Evolutionary conservation across 345 rosid species (phyloP).

Genomic region (Xanthoceras sorbifolium): DNA sequence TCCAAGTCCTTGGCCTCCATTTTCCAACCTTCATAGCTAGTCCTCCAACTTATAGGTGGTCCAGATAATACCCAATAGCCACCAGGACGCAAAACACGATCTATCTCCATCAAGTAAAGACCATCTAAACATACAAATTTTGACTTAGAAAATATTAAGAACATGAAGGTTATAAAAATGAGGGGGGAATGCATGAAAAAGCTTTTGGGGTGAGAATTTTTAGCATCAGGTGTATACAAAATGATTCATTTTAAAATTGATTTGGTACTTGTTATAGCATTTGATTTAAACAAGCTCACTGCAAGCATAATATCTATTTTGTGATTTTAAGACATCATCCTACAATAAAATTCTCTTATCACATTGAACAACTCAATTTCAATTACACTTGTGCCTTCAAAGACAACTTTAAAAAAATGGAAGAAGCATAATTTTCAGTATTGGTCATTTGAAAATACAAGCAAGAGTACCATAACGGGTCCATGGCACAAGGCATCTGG

Average conservation of each 20-base stretch:
- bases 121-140: slow-evolving; percentile 47
- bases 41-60: slow-evolving; percentile 62
- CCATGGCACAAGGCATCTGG: slow-evolving; percentile 76
- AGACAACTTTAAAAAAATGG: not conserved
- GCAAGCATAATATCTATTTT: not conserved
- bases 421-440: not conserved
- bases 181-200: not conserved
- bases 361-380: not conserved
- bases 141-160: not conserved
- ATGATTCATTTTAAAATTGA: not conserved
- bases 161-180: not conserved
- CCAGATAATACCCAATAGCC: slow-evolving; percentile 77
- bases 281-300: not conserved
- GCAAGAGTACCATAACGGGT: slow-evolving; percentile 48
- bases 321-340: not conserved
- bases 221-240: not conserved
- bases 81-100: slow-evolving; percentile 66
- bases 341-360: not conserved
- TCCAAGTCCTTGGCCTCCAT: slow-evolving; percentile 41
- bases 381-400: not conserved
- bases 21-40: slow-evolving; percentile 48
- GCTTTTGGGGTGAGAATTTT: not conserved
- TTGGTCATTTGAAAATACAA: not conserved
- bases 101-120: slow-evolving; percentile 69
- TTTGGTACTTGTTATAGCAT: not conserved